Base-by-base conservation (phyloP, 352 stramenopile species). In the Globisporangium uncinulatum region DNA sequence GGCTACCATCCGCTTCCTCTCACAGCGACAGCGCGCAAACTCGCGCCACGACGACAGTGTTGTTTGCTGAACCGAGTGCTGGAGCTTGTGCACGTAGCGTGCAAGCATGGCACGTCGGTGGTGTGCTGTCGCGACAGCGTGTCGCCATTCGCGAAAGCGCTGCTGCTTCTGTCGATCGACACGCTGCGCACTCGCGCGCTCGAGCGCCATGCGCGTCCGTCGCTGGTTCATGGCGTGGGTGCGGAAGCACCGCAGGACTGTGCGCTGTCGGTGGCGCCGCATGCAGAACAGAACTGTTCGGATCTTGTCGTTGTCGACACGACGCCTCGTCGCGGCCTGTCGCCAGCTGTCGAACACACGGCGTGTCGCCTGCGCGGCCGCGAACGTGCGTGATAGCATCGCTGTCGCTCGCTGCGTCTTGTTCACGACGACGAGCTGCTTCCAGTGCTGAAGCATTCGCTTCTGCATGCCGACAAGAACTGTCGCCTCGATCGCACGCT, bases 11-110 rank as follows among this genome's bases (percentile, higher is more conserved):
- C 34, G 21, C 14, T 60, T 61, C 6, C 75, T 36, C 1, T 61
- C 19, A 2, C 65, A 52, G 0, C 66, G 68, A 11, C 61, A 59
- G 21, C 6, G n/a, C 0, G 58, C 47, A 47, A 76, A 83, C 0
- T 48, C 57, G 0, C 42, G 46, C 79, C 74, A 89, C 1, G 57
- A 53, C 4, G 47, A 3, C 37, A 89, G 76, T 45, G 66, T 74
- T 39, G 64, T 70, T 9, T 43, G 62, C 60, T 87, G 76, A 0
- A 59, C 19, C 4, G 67, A 59, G 21, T 81, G 39, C 32, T 82
- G 70, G 44, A 81, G 61, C 42, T 76, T 17, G 11, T 73, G 60
- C 8, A 86, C 45, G 29, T 75, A 84, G 0, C 41, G 43, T 8
- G 15, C 42, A 6, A 86, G 62, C 45, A 70, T 77, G n/a, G 42